Conservation (phyloP, 1,139 yeast genomes). For the Debaryomyces coudertii region DNA sequence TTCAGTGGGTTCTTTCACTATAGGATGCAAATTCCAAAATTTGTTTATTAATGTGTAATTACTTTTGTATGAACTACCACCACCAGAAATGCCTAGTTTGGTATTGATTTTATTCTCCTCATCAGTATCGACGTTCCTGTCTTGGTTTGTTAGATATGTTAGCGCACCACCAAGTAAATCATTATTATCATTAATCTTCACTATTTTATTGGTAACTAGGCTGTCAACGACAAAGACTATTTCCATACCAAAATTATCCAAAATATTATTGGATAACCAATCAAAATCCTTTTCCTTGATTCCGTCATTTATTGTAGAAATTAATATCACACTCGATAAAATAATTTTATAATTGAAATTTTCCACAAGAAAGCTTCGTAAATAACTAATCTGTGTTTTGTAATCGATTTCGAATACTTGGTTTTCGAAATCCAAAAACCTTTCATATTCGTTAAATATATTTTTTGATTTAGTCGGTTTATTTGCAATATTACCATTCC, state of each 20-base stretch:
- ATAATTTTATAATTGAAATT: constrained; percentile 39
- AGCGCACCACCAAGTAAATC: constrained; percentile 39
- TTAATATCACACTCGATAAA: constrained; percentile 53
- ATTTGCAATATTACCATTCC: constrained; percentile 25
- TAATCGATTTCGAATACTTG: constrained; percentile 65
- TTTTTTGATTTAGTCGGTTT: constrained; percentile 22
- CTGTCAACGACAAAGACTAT: constrained; percentile 37
- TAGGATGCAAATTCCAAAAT: constrained; percentile 51
- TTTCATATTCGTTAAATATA: constrained; percentile 46
- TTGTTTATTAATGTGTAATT: constrained; percentile 45
- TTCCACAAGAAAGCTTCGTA: constrained; percentile 53
- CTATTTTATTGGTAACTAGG: constrained; percentile 28
- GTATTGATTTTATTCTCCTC: constrained; percentile 20
- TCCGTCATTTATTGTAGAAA: constrained; percentile 67
- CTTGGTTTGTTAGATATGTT: constrained; percentile 20
- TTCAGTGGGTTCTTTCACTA: constrained; percentile 24
- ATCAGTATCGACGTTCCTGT: constrained; percentile 4
- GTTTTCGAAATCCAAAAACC: constrained; percentile 71
- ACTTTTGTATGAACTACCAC: constrained; percentile 33
- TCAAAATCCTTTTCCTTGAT: constrained; percentile 62
- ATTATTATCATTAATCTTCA: constrained; percentile 28
- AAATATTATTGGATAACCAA: constrained; percentile 48
- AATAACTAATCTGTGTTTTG: constrained; percentile 49
- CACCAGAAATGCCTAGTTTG: constrained; percentile 38
- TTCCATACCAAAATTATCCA: constrained; percentile 63